Evolutionary conservation across 1,284 basidiomycete species (phyloP).

Genomic region (Ceratobasidium papillatum): DNA sequence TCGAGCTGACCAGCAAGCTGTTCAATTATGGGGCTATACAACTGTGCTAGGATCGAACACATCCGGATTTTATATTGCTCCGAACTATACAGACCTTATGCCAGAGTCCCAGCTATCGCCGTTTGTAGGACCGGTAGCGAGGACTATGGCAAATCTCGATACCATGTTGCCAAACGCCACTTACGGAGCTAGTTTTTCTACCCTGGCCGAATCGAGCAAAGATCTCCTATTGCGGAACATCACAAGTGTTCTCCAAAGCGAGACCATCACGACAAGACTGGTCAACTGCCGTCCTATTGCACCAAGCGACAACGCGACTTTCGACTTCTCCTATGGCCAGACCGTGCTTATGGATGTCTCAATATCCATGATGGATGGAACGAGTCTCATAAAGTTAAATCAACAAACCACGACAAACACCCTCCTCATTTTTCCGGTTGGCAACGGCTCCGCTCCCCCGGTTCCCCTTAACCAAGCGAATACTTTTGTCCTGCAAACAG

Average conservation of each 20-base stretch:
- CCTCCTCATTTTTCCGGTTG: neutral
- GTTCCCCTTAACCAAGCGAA: neutral
- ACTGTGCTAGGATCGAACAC: neutral
- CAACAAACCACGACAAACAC: neutral
- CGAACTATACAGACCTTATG: neutral
- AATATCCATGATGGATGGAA: neutral
- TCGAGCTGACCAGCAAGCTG: neutral
- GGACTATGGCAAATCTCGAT: conserved; percentile 1
- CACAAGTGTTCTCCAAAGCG: neutral
- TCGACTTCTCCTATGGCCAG: neutral
- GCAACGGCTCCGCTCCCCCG: neutral
- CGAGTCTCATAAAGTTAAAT: neutral
- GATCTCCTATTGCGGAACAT: conserved; percentile 2
- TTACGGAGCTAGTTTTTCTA: neutral
- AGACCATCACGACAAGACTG: neutral
- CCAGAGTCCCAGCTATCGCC: neutral
- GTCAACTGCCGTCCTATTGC: neutral
- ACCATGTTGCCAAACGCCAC: neutral
- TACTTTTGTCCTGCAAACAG: neutral
- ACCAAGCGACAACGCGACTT: neutral
- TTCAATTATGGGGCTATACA: neutral
- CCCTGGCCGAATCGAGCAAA: neutral
- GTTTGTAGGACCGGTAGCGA: neutral
- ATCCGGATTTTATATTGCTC: neutral
- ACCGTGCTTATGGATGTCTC: neutral